Evolutionary conservation across 2,329 filamentous ascomycete genomes (phyloP).

Genomic region (Aureobasidium melanogenum): DNA sequence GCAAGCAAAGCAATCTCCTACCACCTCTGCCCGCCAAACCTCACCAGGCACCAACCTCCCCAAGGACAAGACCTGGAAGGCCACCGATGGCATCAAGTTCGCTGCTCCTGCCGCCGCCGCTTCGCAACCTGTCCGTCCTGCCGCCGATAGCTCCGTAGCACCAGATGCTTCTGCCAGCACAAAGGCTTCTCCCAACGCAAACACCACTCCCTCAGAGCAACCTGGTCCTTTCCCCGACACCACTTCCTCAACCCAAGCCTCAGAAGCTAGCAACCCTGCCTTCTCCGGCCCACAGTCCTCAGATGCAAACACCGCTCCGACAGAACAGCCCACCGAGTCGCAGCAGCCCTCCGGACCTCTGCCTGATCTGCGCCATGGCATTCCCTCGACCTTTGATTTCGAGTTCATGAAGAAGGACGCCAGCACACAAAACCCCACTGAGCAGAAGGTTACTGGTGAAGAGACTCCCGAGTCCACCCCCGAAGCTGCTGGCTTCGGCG

Average conservation of each 20-base stretch:
- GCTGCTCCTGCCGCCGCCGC: slow-evolving; percentile 19
- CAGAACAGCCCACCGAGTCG: slow-evolving; percentile 27
- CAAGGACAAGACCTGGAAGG: slow-evolving; percentile 34
- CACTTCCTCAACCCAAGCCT: slow-evolving; percentile 8
- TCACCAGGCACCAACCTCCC: slow-evolving; percentile 24
- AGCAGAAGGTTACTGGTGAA: slow-evolving; percentile 21
- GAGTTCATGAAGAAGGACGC: slow-evolving; percentile 48
- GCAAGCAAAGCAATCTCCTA: slow-evolving; percentile 12
- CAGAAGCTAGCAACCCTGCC: slow-evolving; percentile 26
- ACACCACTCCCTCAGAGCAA: slow-evolving; percentile 21
- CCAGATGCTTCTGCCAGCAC: slow-evolving; percentile 28
- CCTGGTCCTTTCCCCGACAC: slow-evolving; percentile 16
- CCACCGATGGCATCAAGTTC: slow-evolving; percentile 31
- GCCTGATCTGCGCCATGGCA: slow-evolving; percentile 87
- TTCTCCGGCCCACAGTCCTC: slow-evolving; percentile 27
- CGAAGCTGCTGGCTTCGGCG: slow-evolving; percentile 22
- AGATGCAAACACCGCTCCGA: slow-evolving; percentile 27
- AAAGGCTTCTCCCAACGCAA: slow-evolving; percentile 20
- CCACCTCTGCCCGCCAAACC: slow-evolving; percentile 22
- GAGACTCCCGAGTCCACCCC: slow-evolving; percentile 15
- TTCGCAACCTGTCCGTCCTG: slow-evolving; percentile 20
- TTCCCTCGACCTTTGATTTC: slow-evolving; percentile 79
- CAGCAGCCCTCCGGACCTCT: slow-evolving; percentile 48
- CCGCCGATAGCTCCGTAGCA: slow-evolving; percentile 22
- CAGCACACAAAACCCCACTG: slow-evolving; percentile 16